Percentiles rank a stretch among this genome's conserved stretches.
Evolutionary conservation across 1,284 basidiomycete genomes (phyloP).

Genomic region (Apiotrichum montevideense): DNA sequence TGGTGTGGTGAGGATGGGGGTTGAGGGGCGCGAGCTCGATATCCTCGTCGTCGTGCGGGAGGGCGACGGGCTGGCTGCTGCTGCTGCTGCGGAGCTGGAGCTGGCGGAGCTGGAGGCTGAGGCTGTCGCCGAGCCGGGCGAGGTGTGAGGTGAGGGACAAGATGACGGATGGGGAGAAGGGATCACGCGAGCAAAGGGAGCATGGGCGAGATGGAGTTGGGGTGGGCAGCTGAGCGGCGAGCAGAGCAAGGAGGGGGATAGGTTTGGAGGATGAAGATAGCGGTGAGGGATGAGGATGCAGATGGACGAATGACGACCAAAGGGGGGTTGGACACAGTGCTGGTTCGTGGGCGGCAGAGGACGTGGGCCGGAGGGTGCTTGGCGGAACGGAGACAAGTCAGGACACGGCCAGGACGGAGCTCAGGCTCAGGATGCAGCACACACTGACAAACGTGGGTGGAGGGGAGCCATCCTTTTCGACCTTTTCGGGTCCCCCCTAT

Average conservation of each 20-base stretch:
- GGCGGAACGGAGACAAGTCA: too few species aligned
- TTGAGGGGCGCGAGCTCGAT: background rate
- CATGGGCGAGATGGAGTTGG: background rate
- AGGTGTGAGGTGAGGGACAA: background rate
- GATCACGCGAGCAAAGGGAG: background rate
- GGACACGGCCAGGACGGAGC: too few species aligned
- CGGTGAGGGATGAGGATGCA: background rate
- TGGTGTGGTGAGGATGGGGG: constrained; percentile 1
- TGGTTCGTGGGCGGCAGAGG: too few species aligned
- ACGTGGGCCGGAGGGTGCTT: too few species aligned
- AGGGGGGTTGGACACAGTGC: too few species aligned
- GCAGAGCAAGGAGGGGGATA: background rate
- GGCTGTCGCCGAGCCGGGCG: constrained; percentile 6
- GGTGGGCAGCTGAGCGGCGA: background rate
- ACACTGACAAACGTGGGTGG: too few species aligned
- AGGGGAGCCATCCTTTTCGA: too few species aligned
- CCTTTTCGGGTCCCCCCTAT: too few species aligned
- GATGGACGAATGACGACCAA: too few species aligned
- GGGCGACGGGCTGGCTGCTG: constrained; percentile 1
- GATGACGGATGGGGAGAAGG: background rate
- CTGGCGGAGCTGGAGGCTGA: background rate
- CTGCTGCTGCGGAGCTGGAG: too few species aligned
- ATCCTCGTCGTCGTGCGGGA: constrained; percentile 9
- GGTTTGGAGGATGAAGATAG: background rate
- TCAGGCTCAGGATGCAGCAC: too few species aligned